Evolutionary conservation across 345 rosid genomes (phyloP).

Genomic region (Aegle marmelos): DNA sequence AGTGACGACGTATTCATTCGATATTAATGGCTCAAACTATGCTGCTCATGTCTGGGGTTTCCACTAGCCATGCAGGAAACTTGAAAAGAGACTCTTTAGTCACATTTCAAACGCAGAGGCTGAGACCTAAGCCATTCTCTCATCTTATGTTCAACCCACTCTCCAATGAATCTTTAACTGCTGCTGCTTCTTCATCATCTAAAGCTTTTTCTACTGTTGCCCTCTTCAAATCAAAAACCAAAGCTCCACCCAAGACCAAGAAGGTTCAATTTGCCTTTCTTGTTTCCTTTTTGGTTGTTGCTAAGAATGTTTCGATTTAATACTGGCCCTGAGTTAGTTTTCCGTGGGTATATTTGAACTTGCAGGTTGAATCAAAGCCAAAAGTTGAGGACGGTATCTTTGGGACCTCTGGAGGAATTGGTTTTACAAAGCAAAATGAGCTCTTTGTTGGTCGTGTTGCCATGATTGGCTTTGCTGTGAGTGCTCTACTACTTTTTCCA

Average conservation of each 20-base stretch:
- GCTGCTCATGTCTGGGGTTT: constrained; percentile 71
- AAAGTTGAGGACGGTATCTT: constrained; percentile 89
- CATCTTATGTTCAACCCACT: constrained; percentile 35
- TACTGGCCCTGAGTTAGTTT: neutral
- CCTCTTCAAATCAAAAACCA: constrained; percentile 79
- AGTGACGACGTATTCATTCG: neutral
- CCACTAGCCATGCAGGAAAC: constrained; percentile 38
- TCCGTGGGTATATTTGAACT: neutral
- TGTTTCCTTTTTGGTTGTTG: neutral
- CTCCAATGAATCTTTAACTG: neutral
- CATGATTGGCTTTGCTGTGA: constrained; percentile 97
- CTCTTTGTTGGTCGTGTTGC: constrained; percentile 99
- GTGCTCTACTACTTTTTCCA: constrained; percentile 9
- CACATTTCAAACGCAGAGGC: constrained; percentile 46
- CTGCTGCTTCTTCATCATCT: constrained; percentile 23
- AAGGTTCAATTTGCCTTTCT: constrained; percentile 35
- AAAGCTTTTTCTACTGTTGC: constrained; percentile 48
- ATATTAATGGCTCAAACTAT: constrained; percentile 73
- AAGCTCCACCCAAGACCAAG: constrained; percentile 72
- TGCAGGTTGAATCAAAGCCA: constrained; percentile 32
- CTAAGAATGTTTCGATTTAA: neutral
- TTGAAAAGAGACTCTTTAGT: constrained; percentile 48
- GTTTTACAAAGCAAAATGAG: constrained; percentile 92
- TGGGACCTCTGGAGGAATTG: constrained; percentile 96
- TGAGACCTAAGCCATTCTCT: constrained; percentile 44